These are phyloP conservation scores for Candida nonsorbophila DNA, from an alignment of 805 yeast species.

Conservation along the genomic window DNA sequence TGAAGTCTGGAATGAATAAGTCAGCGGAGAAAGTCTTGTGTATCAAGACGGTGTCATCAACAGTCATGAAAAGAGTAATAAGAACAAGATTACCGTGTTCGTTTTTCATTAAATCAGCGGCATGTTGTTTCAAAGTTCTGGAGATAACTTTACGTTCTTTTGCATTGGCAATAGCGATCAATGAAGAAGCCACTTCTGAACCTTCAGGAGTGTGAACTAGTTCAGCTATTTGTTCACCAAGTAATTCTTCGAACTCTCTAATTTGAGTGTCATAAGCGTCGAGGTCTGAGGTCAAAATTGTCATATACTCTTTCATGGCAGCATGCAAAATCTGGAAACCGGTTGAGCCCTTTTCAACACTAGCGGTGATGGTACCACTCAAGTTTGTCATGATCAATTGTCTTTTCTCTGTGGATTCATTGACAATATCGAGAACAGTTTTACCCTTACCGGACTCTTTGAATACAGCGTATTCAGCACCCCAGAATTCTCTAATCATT, in stretches of 20 bases:
- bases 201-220: conserved; percentile 95
- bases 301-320: conserved; percentile 85
- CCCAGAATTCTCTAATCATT: conserved; percentile 96
- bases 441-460: conserved; percentile 65
- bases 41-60: conserved; percentile 88
- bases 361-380: conserved; percentile 77
- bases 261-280: conserved; percentile 50
- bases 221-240: conserved; percentile 88
- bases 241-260: conserved; percentile 74
- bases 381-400: conserved; percentile 70
- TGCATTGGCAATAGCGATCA: conserved; percentile 79
- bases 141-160: conserved; percentile 84
- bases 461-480: conserved; percentile 89
- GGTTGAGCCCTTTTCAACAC: conserved; percentile 92
- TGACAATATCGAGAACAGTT: conserved; percentile 59
- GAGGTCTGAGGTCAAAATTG: conserved; percentile 55
- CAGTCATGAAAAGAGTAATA: conserved; percentile 72
- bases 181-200: conserved; percentile 78
- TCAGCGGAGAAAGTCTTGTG: conserved; percentile 67
- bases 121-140: conserved; percentile 69
- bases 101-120: conserved; percentile 69
- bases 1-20: conserved; percentile 39
- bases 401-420: conserved; percentile 71
- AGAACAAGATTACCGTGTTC: conserved; percentile 84
- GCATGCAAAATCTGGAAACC: conserved; percentile 96